Conservation (phyloP, 228 moss, liverwort and hornwort genomes). For the Sphagnum magellanicum region DNA sequence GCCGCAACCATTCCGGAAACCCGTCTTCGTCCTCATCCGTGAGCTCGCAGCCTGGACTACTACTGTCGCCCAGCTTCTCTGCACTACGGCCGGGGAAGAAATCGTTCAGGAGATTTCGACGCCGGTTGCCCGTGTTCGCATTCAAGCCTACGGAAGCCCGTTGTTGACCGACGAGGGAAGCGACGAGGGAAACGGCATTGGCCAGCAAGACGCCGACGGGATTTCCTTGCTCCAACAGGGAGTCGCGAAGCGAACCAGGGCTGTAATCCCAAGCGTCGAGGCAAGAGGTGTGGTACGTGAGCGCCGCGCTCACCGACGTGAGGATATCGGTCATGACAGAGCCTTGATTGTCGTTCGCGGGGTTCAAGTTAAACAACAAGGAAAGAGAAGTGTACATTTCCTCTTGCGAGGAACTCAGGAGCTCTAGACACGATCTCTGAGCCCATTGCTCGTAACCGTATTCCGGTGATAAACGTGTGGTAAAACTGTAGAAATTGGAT, state of each 20-base stretch:
- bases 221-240: background rate
- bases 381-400: constrained; percentile 17
- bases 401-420: constrained; percentile 23
- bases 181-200: constrained; percentile 11
- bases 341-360: constrained; percentile 1
- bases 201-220: background rate
- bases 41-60: background rate
- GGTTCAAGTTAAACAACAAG: constrained; percentile 6
- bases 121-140: constrained; percentile 1
- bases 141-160: background rate
- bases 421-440: constrained; percentile 10
- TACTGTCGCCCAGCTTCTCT: too few relatives aligned
- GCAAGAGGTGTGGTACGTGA: constrained; percentile 15
- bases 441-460: constrained; percentile 22
- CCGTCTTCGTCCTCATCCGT: constrained; percentile 2
- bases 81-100: too few relatives aligned
- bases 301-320: constrained; percentile 14
- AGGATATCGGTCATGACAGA: constrained; percentile 5
- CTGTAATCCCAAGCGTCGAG: constrained; percentile 5
- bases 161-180: background rate
- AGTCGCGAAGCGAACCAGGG: constrained; percentile 1
- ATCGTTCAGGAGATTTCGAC: background rate
- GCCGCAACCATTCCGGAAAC: constrained; percentile 3
- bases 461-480: constrained; percentile 4
- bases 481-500: constrained; percentile 12